Conservation (phyloP, 495 filamentous ascomycete genomes). For the Penicillium tannophilum region DNA sequence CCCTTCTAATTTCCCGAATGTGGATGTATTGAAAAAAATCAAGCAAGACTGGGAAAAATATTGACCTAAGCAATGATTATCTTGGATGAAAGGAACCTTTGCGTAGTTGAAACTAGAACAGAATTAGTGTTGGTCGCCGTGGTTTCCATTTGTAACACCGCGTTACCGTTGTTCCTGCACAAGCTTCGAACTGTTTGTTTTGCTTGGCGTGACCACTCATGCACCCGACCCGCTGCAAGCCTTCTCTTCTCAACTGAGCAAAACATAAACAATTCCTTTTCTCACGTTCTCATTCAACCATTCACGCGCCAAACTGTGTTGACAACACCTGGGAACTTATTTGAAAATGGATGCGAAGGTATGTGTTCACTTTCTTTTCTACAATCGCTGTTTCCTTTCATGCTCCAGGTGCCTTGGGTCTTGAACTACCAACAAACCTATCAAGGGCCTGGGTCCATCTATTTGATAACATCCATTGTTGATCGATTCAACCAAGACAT, state of each 20-base stretch:
- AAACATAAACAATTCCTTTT: constrained; percentile 40
- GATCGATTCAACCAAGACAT: not conserved
- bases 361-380: constrained; percentile 20
- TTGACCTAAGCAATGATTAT: not conserved
- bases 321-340: not conserved
- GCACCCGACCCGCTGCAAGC: constrained; percentile 9
- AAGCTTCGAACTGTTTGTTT: constrained; percentile 28
- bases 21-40: not conserved
- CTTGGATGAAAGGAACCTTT: not conserved
- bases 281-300: constrained; percentile 3
- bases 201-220: constrained; percentile 25
- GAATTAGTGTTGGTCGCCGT: not conserved
- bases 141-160: not conserved
- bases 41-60: not conserved
- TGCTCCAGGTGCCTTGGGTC: not conserved
- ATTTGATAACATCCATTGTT: not conserved
- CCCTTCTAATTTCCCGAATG: not conserved
- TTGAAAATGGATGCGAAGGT: constrained; percentile 49
- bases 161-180: constrained; percentile 7
- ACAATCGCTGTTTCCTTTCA: constrained; percentile 1
- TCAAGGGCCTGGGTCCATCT: not conserved
- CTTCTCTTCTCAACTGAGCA: constrained; percentile 28
- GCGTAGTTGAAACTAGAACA: not conserved
- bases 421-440: not conserved
- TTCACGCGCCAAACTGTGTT: constrained; percentile 9